These are phyloP conservation scores for Helichrysum umbraculigerum DNA, from an alignment of 129 eudicot species.

Conservation along the genomic window DNA sequence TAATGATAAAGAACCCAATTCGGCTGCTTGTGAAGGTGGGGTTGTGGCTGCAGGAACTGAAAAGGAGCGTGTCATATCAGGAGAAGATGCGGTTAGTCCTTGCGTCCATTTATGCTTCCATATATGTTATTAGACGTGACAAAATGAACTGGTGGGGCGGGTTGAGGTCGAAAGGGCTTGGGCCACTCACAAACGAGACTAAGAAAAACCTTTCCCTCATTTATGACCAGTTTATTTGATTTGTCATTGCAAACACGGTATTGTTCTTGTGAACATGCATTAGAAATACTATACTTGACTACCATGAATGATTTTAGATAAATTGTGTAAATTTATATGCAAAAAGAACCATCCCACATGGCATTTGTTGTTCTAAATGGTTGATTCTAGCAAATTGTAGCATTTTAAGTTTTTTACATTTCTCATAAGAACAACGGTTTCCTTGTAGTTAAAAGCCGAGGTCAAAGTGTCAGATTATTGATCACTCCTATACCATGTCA, in stretches of 20 bases:
- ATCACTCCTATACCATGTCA: slow-evolving; percentile 2
- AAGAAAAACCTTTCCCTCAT: background rate
- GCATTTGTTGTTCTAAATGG: background rate
- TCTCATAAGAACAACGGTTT: background rate
- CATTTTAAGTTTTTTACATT: background rate
- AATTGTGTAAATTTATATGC: background rate
- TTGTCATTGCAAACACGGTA: background rate
- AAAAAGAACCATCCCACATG: background rate
- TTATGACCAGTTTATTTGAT: background rate
- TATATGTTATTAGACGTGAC: slow-evolving; percentile 2
- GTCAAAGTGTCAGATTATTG: background rate
- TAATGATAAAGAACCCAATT: slow-evolving; percentile 49
- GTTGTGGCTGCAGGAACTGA: slow-evolving; percentile 94
- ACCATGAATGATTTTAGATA: background rate
- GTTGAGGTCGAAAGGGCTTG: background rate
- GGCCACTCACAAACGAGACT: background rate
- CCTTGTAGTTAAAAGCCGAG: background rate
- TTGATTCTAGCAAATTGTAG: background rate
- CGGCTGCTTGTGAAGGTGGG: slow-evolving; percentile 68
- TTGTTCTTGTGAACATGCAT: background rate
- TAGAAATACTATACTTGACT: background rate
- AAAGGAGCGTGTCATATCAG: slow-evolving; percentile 84
- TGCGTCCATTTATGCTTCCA: slow-evolving; percentile 16
- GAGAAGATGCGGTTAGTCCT: slow-evolving; percentile 92
- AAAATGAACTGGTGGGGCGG: background rate